phyloP scores from a whole-genome alignment of 2,329 filamentous ascomycete species.

The Aspergillus transmontanensis region DNA sequence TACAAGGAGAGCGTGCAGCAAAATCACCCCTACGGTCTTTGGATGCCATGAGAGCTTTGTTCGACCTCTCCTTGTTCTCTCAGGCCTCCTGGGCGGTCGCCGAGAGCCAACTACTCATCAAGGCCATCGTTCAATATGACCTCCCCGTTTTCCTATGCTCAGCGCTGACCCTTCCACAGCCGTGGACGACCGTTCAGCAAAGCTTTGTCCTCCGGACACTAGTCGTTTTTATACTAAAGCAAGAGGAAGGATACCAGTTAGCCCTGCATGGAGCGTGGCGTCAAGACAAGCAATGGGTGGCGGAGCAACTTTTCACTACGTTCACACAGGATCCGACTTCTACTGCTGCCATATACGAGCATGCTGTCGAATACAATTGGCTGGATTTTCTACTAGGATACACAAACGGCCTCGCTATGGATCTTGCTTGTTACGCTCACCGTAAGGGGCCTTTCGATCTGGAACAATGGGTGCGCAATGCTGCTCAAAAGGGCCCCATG shows the following conservation, averaged over 20 bases:
- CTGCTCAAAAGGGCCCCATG: constrained; percentile 63
- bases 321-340: constrained; percentile 71
- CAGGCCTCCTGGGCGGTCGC: constrained; percentile 59
- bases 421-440: constrained; percentile 83
- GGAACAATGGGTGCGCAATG: constrained; percentile 75
- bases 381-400: constrained; percentile 77
- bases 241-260: constrained; percentile 77
- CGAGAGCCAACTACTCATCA: constrained; percentile 60
- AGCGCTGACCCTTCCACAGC: constrained; percentile 50
- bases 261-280: constrained; percentile 91
- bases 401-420: constrained; percentile 81
- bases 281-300: constrained; percentile 86
- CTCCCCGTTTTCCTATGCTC: constrained; percentile 55
- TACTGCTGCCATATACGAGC: constrained; percentile 72
- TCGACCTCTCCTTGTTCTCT: constrained; percentile 63
- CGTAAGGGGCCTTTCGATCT: constrained; percentile 79
- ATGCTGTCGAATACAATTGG: constrained; percentile 81
- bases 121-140: constrained; percentile 60
- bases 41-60: constrained; percentile 72
- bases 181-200: constrained; percentile 52
- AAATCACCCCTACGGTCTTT: constrained; percentile 87
- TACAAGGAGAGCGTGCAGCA: constrained; percentile 67
- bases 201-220: constrained; percentile 60
- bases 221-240: constrained; percentile 78
- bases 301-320: constrained; percentile 73